Evolutionary conservation across 495 filamentous ascomycete species (phyloP), one percentile per base, ranked within the genome.

Genomic region (Bombardia bombarda): DNA sequence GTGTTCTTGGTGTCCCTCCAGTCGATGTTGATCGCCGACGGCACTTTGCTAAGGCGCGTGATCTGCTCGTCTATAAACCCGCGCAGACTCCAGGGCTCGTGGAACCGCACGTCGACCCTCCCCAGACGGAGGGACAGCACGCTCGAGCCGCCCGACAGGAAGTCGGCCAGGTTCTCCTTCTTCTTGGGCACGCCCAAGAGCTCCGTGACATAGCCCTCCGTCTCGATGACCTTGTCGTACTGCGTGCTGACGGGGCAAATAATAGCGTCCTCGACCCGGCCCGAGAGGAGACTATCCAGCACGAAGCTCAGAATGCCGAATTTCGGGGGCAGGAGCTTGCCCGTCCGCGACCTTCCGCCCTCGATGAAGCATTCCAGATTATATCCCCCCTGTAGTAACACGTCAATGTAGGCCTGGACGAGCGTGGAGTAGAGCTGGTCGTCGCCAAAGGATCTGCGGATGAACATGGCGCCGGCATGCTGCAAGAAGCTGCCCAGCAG

Each of bases 141-240:
- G 9, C 87, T 94, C 2, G 90, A 94, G 2, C 70, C 69, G 7
- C 86, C 86, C 1, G 80, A 85, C 20, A 98, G 65, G 52, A 98
- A 90, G 54, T 92, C 86, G 38, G 78, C 76, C 40, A 98, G 63
- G 49, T 93, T 96, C 57, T 98, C 92, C 61, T 95, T 92, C 42
- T 82, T 84, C 58, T 98, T 97, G 0, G 92, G 92, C 32, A 92
- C 81, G 18, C 92, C 92, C 3, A 98, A 72, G 3, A 98, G 78
- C 60, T 97, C 92, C 40, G 79, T 88, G 38, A 96, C 89, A 56
- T 97, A 98, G 14, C 87, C 92, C 53, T 96, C 90, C 7, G 90
- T 95, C 61, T 98, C 92, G 36, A 98, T 86, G 37, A 98, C 92
- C 53, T 96, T 98, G 72, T 98, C 92, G 58, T 98, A 98, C 55